Evolutionary conservation across 139 green algal species (phyloP), one percentile per base, ranked within the genome.

Genomic region (Yamagishiella unicocca): DNA sequence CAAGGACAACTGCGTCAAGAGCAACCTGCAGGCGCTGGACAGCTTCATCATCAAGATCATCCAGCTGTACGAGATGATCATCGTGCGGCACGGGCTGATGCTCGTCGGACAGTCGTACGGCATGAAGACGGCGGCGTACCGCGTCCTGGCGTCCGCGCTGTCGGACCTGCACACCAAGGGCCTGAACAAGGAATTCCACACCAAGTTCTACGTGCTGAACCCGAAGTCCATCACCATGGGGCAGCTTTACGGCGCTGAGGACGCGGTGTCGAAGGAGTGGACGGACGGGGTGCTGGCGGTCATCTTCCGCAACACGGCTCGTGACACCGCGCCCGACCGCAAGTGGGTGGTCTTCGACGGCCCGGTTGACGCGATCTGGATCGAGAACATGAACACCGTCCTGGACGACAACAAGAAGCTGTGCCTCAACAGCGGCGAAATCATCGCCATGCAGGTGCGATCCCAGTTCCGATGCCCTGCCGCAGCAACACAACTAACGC

Each of bases 391-490:
- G 94, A 95, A 95, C 92, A 97, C 94, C 25, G 93, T 97, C 87
- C 91, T 97, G 74, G 95, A 97, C 89, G 95, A 97, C 93, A 97
- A 97, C 95, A 97, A 97, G 89, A 97, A 97, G 90, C 92, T 97
- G 45, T 98, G 96, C 83, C 90, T 98, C 54, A 96, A 96, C 90
- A 73, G 81, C 78, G 90, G 90, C 21, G 90, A 93, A 71, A 97
- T 98, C 92, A 97, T 98, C 70, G 91, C 94, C 66, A 98, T 98
- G 96, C 93, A 93, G 83, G 90, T 84, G 58, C 25, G 82, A n/a
- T n/a, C n/a, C n/a, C n/a, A n/a, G n/a, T n/a, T n/a, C n/a, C n/a
- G n/a, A n/a, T n/a, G n/a, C n/a, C n/a, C n/a, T n/a, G n/a, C n/a
- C n/a, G n/a, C n/a, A n/a, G n/a, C n/a, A n/a, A n/a, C n/a, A n/a